These are phyloP conservation scores for Prunus armeniaca DNA, from an alignment of 306 rosid genomes.

Conservation along the genomic window DNA sequence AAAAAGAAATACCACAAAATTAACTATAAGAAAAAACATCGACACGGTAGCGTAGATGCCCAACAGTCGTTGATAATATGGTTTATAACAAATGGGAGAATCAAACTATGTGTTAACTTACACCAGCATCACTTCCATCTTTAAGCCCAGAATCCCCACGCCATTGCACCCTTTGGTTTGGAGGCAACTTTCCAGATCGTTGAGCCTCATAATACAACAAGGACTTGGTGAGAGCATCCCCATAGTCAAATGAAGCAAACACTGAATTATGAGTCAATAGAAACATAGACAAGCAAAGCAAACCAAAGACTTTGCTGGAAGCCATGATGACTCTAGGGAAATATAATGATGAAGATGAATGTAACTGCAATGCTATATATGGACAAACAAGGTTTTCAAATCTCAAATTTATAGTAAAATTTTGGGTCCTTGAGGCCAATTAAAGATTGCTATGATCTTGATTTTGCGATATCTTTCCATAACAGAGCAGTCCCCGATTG, in stretches of 20 bases:
- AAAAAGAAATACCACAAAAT: too few relatives aligned
- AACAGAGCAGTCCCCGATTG: neutral
- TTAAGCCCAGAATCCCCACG: constrained; percentile 54
- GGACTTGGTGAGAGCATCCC: constrained; percentile 40
- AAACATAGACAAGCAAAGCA: neutral
- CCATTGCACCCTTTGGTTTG: constrained; percentile 48
- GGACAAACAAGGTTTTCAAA: neutral
- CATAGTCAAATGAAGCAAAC: constrained; percentile 24
- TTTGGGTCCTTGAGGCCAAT: neutral
- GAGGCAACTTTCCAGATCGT: constrained; percentile 53
- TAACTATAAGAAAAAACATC: too few relatives aligned
- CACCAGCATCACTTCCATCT: constrained; percentile 47
- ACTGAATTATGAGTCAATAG: neutral
- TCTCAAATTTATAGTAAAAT: neutral
- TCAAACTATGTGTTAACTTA: constrained; percentile 16
- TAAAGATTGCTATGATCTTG: neutral
- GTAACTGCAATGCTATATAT: too few relatives aligned
- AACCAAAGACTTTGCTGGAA: neutral
- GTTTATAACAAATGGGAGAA: too few relatives aligned
- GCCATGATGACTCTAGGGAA: neutral
- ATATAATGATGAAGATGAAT: too few relatives aligned
- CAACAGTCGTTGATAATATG: neutral
- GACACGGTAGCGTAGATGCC: neutral
- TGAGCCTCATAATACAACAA: constrained; percentile 53
- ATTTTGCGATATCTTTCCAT: neutral